Evolutionary conservation across 129 eudicot genomes (phyloP).

Genomic region (Rutidosis leptorrhynchoides): DNA sequence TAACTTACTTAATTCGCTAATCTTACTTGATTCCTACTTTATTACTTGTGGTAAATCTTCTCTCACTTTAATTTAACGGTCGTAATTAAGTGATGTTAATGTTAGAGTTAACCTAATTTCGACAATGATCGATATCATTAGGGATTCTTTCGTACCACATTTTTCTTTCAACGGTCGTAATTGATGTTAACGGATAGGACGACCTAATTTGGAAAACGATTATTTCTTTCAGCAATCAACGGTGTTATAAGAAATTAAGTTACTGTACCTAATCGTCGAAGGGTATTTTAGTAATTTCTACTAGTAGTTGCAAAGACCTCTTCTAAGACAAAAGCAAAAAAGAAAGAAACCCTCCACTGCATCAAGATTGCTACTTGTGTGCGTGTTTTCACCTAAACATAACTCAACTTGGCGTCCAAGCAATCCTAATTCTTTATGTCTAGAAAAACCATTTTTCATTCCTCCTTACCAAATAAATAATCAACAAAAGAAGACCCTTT

Average conservation of each 20-base stretch:
- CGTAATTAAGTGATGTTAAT: neutral
- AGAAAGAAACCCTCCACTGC: conserved; percentile 23
- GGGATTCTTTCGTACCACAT: neutral
- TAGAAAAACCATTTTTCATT: conserved; percentile 24
- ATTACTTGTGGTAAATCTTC: neutral
- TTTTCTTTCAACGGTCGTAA: conserved; percentile 1
- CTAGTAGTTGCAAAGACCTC: conserved; percentile 31
- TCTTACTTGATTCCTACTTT: neutral
- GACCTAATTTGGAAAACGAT: conserved; percentile 16
- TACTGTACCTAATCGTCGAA: conserved; percentile 6
- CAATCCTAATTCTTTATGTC: conserved; percentile 51
- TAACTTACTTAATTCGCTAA: neutral
- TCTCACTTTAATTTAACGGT: neutral
- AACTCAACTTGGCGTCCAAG: conserved; percentile 98
- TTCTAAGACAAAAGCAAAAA: conserved; percentile 30
- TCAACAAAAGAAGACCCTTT: conserved; percentile 33
- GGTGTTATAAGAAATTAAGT: conserved; percentile 19
- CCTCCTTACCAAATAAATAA: conserved; percentile 39
- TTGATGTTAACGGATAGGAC: neutral
- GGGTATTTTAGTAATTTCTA: conserved; percentile 21
- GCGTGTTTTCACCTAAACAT: conserved; percentile 38
- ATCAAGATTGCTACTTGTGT: conserved; percentile 31
- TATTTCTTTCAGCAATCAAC: neutral
- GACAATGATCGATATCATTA: neutral
- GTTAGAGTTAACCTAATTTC: neutral